A percentile compares a stretch with the other conserved stretches of the same genome.
phyloP scores from a whole-genome alignment of 805 yeast species.

The Kodamaea fukazawae region DNA sequence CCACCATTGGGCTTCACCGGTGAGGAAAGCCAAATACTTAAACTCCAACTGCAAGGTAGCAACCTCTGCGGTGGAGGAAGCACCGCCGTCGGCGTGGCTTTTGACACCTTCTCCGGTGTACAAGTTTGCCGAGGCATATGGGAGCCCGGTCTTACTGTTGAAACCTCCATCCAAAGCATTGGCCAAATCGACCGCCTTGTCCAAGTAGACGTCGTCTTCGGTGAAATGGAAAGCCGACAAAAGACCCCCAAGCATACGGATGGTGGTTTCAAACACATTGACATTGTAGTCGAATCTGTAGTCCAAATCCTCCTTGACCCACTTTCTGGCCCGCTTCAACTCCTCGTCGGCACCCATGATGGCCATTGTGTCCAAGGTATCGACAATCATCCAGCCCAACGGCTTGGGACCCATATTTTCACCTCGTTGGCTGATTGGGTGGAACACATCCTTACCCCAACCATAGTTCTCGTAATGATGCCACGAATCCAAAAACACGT shows the following conservation, averaged over 20 bases:
- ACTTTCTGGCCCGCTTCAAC: conserved; percentile 58
- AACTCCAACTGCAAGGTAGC: conserved; percentile 85
- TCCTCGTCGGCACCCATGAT: conserved; percentile 71
- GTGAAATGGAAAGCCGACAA: conserved; percentile 76
- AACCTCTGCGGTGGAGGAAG: conserved; percentile 87
- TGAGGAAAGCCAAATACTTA: conserved; percentile 73
- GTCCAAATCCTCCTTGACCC: conserved; percentile 69
- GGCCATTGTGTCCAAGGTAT: conserved; percentile 77
- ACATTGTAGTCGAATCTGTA: conserved; percentile 74
- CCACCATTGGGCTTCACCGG: conserved; percentile 82
- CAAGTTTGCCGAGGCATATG: conserved; percentile 76
- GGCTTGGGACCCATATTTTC: conserved; percentile 78
- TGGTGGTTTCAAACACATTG: conserved; percentile 90
- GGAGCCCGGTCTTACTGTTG: conserved; percentile 63
- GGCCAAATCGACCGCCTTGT: conserved; percentile 77
- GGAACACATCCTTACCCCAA: conserved; percentile 81
- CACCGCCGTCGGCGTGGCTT: conserved; percentile 68
- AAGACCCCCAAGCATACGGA: conserved; percentile 91
- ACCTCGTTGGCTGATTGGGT: conserved; percentile 61
- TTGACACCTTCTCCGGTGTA: conserved; percentile 56
- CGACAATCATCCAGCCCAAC: conserved; percentile 91
- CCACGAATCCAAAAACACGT: conserved; percentile 78
- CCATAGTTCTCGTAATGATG: conserved; percentile 67
- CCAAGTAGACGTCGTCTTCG: conserved; percentile 65
- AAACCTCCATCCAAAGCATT: conserved; percentile 69